Percentiles rank a stretch among this genome's conserved stretches.
phyloP scores from a whole-genome alignment of 2,329 filamentous ascomycete species.

The Pestalotiopsis fici region DNA sequence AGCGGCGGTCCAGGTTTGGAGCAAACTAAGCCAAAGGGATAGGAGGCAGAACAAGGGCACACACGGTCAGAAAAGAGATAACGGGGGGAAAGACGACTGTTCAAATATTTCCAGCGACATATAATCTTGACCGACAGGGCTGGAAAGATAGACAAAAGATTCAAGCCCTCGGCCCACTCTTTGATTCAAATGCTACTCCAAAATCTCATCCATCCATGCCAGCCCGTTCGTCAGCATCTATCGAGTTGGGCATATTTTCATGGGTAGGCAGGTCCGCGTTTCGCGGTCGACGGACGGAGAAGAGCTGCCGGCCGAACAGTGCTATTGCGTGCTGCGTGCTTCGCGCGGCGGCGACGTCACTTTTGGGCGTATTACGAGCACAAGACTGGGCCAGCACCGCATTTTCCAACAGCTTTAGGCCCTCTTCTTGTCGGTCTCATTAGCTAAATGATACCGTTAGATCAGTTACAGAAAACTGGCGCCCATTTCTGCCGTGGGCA shows the following conservation, averaged over 20 bases:
- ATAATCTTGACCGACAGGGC: background rate
- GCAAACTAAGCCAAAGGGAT: background rate
- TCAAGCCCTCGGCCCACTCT: background rate
- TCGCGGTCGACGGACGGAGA: background rate
- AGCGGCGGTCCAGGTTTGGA: background rate
- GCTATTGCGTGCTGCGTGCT: background rate
- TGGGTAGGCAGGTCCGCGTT: background rate
- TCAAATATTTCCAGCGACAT: background rate
- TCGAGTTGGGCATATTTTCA: background rate
- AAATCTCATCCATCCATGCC: background rate
- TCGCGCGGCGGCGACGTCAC: background rate
- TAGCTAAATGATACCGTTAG: slow-evolving; percentile 5
- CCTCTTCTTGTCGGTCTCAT: background rate
- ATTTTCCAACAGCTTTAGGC: background rate
- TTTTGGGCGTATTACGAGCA: background rate
- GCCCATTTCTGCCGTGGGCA: background rate
- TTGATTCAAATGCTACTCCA: background rate
- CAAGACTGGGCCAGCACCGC: background rate
- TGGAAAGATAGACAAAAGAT: background rate
- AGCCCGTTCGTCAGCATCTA: background rate
- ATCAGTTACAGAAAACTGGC: slow-evolving; percentile 1
- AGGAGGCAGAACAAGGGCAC: background rate
- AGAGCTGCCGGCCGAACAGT: background rate
- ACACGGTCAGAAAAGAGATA: background rate
- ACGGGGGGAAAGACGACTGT: background rate